phyloP scores from a whole-genome alignment of 2,329 filamentous ascomycete species.

The Ophiobolus disseminans region DNA sequence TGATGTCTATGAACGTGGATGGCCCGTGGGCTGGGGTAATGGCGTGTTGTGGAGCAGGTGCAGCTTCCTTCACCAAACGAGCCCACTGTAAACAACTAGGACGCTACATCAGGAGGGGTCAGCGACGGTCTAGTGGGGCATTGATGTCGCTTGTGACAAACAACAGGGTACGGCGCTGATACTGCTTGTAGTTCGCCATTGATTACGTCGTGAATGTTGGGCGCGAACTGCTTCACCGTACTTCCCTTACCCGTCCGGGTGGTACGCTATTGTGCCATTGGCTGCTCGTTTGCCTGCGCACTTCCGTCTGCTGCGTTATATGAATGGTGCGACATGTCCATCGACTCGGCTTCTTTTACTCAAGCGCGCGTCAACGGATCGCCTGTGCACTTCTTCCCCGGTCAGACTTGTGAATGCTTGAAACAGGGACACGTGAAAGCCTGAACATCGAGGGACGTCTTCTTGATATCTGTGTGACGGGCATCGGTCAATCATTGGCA shows the following conservation, averaged over 20 bases:
- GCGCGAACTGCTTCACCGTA: constrained; percentile 3
- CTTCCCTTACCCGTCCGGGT: constrained; percentile 2
- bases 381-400: neutral
- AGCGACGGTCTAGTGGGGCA: too few species aligned
- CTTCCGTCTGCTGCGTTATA: constrained; percentile 5
- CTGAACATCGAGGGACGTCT: too few species aligned
- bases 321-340: constrained; percentile 9
- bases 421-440: too few species aligned
- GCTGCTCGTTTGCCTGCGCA: neutral
- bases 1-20: constrained; percentile 18
- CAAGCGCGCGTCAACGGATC: neutral
- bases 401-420: too few species aligned
- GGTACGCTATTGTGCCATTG: neutral
- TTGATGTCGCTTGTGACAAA: too few species aligned
- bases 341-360: constrained; percentile 1
- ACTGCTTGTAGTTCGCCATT: too few species aligned
- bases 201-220: neutral
- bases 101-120: too few species aligned
- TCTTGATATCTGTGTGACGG: too few species aligned
- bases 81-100: constrained; percentile 17
- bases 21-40: constrained; percentile 10
- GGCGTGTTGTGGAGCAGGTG: constrained; percentile 15
- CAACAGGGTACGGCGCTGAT: too few species aligned
- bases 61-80: constrained; percentile 16
- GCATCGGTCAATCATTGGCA: too few species aligned